Base-by-base conservation (phyloP, 345 rosid genomes). In the Eucalyptus albens region DNA sequence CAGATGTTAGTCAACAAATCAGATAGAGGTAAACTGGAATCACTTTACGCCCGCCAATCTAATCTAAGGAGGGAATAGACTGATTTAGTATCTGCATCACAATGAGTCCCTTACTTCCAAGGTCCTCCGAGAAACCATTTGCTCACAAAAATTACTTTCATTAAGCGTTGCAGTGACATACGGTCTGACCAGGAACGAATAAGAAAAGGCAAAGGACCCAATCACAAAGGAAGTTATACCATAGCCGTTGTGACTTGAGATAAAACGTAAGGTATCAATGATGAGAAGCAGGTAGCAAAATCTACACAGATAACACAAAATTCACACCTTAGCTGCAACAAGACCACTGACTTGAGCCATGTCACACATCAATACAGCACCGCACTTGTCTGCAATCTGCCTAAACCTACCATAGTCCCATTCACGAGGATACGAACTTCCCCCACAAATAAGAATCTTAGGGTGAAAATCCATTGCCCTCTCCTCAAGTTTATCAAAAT, bases 321-420 rank as follows among this genome's bases (percentile, higher is more conserved):
- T 60, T 87, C 92, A 50, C 81, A 97, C 99, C 99, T 97, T 95
- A 42, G 98, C 97, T n/a, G 99, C 99, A 33, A 96, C 93, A 85
- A 97, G 98, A 88, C 98, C 97, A 53, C 99, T 96, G 69, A 95
- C 93, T 83, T 97, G 97, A 31, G 97, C 97, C 98, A 97, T 96
- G 89, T 95, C 97, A 91, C 96, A 95, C 93, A 96, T 86, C 86
- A 95, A 86, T 55, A 94, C 95, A 51, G 97, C 95, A 17, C 98
- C 97, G 87, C 96, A 94, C 91, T 92, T 95, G 88, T 97, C 98
- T 0, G 97, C 98, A 93, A 95, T 92, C 91, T 91, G 95, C 92
- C 95, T 95, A 93, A 97, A 95, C 95, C 97, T 94, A 72, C 95
- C 94, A 87, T 95, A 94, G 55, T 95, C 96, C 96, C 95, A 96